Conservation (phyloP, 768 basidiomycete genomes). For the Leccinum broughii region DNA sequence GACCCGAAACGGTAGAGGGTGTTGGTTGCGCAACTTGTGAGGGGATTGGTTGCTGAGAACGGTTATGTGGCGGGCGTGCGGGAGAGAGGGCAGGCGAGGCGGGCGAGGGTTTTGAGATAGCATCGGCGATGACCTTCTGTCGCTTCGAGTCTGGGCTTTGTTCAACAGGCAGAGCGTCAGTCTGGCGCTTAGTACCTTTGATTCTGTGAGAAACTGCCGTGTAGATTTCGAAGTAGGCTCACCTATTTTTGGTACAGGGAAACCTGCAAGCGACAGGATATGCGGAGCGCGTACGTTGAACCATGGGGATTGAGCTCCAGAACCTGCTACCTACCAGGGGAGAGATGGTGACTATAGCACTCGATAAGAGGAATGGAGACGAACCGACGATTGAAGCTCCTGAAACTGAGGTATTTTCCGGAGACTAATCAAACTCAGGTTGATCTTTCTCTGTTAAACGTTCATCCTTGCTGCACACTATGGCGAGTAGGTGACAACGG, state of each 20-base stretch:
- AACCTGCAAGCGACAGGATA: constrained; percentile 48
- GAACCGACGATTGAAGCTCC: constrained; percentile 52
- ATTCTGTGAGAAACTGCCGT: constrained; percentile 13
- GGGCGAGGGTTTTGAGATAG: constrained; percentile 19
- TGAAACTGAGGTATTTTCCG: constrained; percentile 47
- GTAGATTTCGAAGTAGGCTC: constrained; percentile 16
- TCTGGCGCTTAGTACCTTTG: constrained; percentile 44
- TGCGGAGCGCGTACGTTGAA: constrained; percentile 52
- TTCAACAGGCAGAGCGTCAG: constrained; percentile 37
- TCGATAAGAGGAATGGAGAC: constrained; percentile 17
- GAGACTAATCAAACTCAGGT: constrained; percentile 52
- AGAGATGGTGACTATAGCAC: background rate
- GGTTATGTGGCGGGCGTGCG: constrained; percentile 24
- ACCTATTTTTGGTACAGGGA: constrained; percentile 38
- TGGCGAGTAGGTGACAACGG: background rate
- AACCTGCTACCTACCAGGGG: constrained; percentile 35
- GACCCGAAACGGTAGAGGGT: constrained; percentile 6
- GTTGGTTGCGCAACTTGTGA: constrained; percentile 23
- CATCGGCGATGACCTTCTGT: constrained; percentile 24
- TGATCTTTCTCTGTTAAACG: constrained; percentile 53
- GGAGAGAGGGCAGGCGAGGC: constrained; percentile 24
- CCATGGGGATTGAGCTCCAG: constrained; percentile 49
- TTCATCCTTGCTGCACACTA: background rate
- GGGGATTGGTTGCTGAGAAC: constrained; percentile 19
- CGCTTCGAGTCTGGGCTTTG: constrained; percentile 49